Evolutionary conservation across 768 basidiomycete genomes (phyloP), one percentile per base, ranked within the genome.

Genomic region (Trametes villosa): DNA sequence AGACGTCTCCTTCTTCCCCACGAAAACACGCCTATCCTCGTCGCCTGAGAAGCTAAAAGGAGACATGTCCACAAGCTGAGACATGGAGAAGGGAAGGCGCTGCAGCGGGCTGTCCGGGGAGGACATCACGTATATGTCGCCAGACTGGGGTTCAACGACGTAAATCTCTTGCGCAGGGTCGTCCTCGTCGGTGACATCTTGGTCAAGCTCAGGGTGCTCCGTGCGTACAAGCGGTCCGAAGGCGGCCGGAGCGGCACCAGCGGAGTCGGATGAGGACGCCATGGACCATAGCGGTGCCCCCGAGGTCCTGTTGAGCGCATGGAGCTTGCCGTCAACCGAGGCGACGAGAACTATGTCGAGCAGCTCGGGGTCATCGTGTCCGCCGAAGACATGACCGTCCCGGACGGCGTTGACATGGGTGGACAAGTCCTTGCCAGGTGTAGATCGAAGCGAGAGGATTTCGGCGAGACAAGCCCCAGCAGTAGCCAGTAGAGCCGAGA

Each of bases 71-170:
- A 98, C 94, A 64, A 99, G 84, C 71, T 98, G 91, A 2, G 92
- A 79, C 85, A 98, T 93, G 50, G 94, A 87, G 64, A 97, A 84
- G 1, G 95, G 94, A 63, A 99, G 89, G 48, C 90, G 92, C 68
- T 94, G 88, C 41, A 98, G 81, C 2, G 89, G 85, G 50, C 82
- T 83, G 15, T 80, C 80, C 1, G 87, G 86, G 0, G 85, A 82
- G 7, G 86, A 76, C 77, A 93, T 87, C 60, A 97, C 86, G 72
- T 91, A 98, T 65, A 98, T 92, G 68, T 94, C 90, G 8, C 96
- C 96, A 5, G 91, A 89, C 78, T 95, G 91, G 0, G 96, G 96
- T 70, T 98, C 96, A 53, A 98, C 91, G 61, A 98, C 88, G 75
- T 96, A 98, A 44, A 89, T 83, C 71, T 94, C 92, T 67, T 86